Conservation (phyloP, 345 rosid species). For the Salix purpurea region DNA sequence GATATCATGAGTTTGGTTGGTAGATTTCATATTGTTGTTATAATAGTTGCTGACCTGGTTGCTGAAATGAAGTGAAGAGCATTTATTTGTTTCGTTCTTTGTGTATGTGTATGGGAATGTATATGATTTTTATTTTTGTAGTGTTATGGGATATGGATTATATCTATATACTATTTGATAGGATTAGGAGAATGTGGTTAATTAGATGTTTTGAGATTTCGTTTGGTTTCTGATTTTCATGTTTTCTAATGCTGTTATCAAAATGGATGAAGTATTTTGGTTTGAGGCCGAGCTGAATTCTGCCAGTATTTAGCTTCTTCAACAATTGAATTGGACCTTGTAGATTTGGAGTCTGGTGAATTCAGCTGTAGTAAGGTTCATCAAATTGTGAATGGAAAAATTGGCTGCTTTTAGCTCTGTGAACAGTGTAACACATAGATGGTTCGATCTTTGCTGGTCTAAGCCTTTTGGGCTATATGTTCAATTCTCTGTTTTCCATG, state of each 20-base stretch:
- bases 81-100: neutral
- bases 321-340: neutral
- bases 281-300: neutral
- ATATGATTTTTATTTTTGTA: neutral
- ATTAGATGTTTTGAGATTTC: neutral
- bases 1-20: conserved; percentile 28
- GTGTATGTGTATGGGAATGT: neutral
- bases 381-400: neutral
- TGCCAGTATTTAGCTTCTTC: neutral
- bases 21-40: neutral
- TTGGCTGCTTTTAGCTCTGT: neutral
- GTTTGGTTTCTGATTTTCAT: neutral
- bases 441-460: neutral
- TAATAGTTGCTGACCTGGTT: neutral
- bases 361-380: neutral
- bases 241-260: neutral
- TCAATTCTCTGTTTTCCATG: neutral
- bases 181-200: neutral
- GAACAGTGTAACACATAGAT: neutral
- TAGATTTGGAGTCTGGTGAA: neutral
- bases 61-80: neutral
- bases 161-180: neutral
- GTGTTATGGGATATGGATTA: neutral
- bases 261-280: neutral
- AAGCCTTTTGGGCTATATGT: neutral